Evolutionary conservation across 2,329 filamentous ascomycete genomes (phyloP), one percentile per base, ranked within the genome.

Genomic region (Diaporthe amygdali): DNA sequence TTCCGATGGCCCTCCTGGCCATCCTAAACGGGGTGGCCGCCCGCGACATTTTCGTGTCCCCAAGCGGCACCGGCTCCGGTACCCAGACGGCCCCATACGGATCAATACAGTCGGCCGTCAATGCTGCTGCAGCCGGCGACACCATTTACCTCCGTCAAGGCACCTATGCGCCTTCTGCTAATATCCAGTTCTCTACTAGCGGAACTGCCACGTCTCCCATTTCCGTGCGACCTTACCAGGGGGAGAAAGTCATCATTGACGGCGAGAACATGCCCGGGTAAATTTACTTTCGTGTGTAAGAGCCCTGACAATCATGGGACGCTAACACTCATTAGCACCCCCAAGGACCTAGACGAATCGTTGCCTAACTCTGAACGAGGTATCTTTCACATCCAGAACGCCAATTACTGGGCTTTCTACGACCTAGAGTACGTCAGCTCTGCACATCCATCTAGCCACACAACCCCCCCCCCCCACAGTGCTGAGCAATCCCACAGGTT

Each of bases 331-430:
- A 83, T 82, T 56, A 84, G 82, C n/a, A 85, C 84, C 5, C 85
- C 85, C 1, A 82, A 81, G 5, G 80, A 75, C 1, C 72, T 87
- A 1, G 82, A 79, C 17, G 82, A 79, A 41, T 77, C 78, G 8
- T 77, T 87, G 1, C 80, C 82, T 1, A 82, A 82, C 59, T 73
- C 76, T 2, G 82, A 85, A 66, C 80, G 85, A 37, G 85, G 85
- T 5, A 83, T 85, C 32, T 79, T 87, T 22, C 85, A 87, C 73
- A 82, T 87, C 34, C 54, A 56, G 51, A 79, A 86, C 79, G 59
- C 82, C 77, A 81, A 83, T 67, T 86, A 82, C 75, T 86, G 84
- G 84, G 81, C 82, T 12, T 83, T 87, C 72, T 83, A 81, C 74
- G 76, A 81, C 71, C 76, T 86, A 22, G 54, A 56, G 54, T 56